A percentile compares a stretch with the other conserved stretches of the same genome.
These are phyloP conservation scores for Clohesyomyces aquaticus DNA, from an alignment of 495 filamentous ascomycete genomes.

Conservation along the genomic window DNA sequence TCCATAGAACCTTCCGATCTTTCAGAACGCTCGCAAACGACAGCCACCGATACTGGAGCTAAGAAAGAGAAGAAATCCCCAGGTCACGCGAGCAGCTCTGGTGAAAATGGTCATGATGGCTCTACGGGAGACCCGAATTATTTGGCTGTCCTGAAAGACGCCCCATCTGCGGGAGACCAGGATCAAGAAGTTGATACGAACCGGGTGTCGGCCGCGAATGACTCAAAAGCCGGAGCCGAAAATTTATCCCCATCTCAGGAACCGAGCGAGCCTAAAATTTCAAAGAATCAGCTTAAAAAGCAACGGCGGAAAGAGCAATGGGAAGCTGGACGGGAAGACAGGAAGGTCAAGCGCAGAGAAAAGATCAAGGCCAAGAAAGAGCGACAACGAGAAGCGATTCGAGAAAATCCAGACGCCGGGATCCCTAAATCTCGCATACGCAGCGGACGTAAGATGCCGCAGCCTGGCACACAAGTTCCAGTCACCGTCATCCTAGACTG, in stretches of 20 bases:
- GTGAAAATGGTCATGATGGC: too few relatives aligned
- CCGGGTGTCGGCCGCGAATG: conserved; percentile 9
- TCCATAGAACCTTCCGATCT: too few relatives aligned
- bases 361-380: conserved; percentile 68
- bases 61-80: too few relatives aligned
- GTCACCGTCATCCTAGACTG: conserved; percentile 86
- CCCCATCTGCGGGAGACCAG: too few relatives aligned
- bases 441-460: conserved; percentile 36
- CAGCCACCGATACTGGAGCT: too few relatives aligned
- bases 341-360: conserved; percentile 72
- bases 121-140: too few relatives aligned
- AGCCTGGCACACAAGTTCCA: conserved; percentile 60
- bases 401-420: conserved; percentile 49
- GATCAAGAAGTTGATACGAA: too few relatives aligned
- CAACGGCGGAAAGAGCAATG: conserved; percentile 65
- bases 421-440: background rate
- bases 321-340: conserved; percentile 68
- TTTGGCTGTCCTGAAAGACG: too few relatives aligned
- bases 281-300: conserved; percentile 84
- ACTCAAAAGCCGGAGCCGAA: conserved; percentile 27
- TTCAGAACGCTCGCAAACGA: too few relatives aligned
- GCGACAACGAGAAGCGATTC: conserved; percentile 54
- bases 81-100: too few relatives aligned
- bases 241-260: conserved; percentile 19
- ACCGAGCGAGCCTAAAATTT: conserved; percentile 46